phyloP scores from a whole-genome alignment of 495 filamentous ascomycete species.

The Penicillium dipodomyicola region DNA sequence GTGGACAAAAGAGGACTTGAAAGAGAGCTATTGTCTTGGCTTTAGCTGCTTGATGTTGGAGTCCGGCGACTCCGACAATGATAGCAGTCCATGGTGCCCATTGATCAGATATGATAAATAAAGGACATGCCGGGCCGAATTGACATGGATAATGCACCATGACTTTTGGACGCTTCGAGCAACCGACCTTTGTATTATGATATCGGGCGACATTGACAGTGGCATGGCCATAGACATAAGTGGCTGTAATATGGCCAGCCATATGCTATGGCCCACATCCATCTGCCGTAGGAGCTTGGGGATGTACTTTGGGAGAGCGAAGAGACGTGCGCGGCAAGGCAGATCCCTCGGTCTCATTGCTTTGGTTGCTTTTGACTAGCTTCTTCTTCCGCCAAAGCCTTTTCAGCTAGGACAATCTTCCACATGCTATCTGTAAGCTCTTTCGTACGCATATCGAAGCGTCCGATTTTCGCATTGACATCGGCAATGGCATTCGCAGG shows the following conservation, averaged over 20 bases:
- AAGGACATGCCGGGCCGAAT: background rate
- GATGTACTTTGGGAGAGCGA: no score
- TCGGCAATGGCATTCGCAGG: constrained; percentile 20
- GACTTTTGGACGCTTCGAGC: background rate
- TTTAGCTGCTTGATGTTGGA: background rate
- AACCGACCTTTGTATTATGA: background rate
- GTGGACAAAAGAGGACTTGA: background rate
- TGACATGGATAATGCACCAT: background rate
- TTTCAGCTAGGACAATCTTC: constrained; percentile 44
- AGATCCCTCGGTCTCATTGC: constrained; percentile 4
- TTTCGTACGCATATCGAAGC: constrained; percentile 28
- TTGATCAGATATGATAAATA: background rate
- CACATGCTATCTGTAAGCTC: constrained; percentile 41
- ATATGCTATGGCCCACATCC: background rate
- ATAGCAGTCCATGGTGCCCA: background rate
- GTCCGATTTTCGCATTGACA: constrained; percentile 21
- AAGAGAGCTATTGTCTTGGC: background rate
- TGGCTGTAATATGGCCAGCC: background rate
- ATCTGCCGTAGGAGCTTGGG: background rate
- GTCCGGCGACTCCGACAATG: background rate
- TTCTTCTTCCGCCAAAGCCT: constrained; percentile 38
- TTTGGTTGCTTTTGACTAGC: constrained; percentile 16
- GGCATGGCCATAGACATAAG: background rate
- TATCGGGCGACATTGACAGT: background rate
- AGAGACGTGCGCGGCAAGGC: background rate